A percentile compares a stretch with the other conserved stretches of the same genome.
These are phyloP conservation scores for Globisporangium lucens DNA, from an alignment of 352 stramenopile genomes.

Conservation along the genomic window DNA sequence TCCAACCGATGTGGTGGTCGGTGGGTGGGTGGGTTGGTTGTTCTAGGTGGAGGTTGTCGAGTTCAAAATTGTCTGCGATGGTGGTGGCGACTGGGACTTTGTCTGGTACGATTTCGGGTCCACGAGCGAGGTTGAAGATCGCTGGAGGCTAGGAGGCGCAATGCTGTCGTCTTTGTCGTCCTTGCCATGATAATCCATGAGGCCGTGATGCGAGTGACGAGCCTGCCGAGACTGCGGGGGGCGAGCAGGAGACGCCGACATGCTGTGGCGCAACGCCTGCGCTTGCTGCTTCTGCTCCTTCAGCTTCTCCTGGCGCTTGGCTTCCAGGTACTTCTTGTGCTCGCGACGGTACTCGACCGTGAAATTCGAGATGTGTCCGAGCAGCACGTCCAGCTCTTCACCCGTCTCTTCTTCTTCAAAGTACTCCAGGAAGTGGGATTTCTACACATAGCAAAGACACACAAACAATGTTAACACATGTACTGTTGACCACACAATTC, in stretches of 20 bases:
- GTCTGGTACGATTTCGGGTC: background rate
- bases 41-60: conserved; percentile 11
- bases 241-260: conserved; percentile 12
- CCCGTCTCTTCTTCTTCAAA: conserved; percentile 82
- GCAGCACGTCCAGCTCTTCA: conserved; percentile 73
- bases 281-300: conserved; percentile 24
- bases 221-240: conserved; percentile 10
- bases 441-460: conserved; percentile 26
- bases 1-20: background rate
- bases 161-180: background rate
- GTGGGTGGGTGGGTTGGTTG: background rate
- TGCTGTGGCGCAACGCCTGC: conserved; percentile 15
- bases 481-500: background rate
- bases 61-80: conserved; percentile 9
- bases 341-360: conserved; percentile 69
- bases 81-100: background rate
- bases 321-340: conserved; percentile 62
- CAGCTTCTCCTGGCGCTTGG: conserved; percentile 25
- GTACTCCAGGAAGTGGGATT: conserved; percentile 74
- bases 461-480: background rate
- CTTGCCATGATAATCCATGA: conserved; percentile 1
- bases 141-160: background rate
- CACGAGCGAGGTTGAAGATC: conserved; percentile 5
- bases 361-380: conserved; percentile 74
- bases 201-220: conserved; percentile 17